A percentile compares a stretch with the other conserved stretches of the same genome.
These are phyloP conservation scores for Filosporella fistucella DNA, from an alignment of 495 filamentous ascomycete species.

Conservation along the genomic window DNA sequence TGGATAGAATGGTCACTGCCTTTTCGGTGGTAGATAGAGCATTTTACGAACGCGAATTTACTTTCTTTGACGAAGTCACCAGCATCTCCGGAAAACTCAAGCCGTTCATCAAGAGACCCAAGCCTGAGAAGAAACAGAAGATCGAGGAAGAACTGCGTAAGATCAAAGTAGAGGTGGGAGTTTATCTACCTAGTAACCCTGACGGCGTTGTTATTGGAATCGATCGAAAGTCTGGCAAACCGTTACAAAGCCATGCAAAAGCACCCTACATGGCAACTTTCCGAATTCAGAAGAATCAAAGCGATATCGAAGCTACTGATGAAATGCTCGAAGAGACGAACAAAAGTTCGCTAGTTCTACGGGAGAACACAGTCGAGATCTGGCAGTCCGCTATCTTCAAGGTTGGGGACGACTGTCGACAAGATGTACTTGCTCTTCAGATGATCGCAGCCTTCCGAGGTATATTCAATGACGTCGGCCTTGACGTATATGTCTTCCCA, in stretches of 20 bases:
- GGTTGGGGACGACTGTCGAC: constrained; percentile 96
- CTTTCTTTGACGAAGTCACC: constrained; percentile 97
- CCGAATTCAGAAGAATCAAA: constrained; percentile 76
- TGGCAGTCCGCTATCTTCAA: constrained; percentile 99
- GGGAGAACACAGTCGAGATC: constrained; percentile 65
- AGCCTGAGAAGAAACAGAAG: constrained; percentile 97
- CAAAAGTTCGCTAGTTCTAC: constrained; percentile 6
- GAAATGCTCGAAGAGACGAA: constrained; percentile 32
- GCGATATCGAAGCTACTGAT: constrained; percentile 39
- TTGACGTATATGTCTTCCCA: constrained; percentile 95
- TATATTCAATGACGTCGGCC: constrained; percentile 88
- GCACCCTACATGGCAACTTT: constrained; percentile 99
- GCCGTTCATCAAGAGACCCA: constrained; percentile 86
- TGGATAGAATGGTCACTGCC: constrained; percentile 72
- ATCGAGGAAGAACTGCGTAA: constrained; percentile 98
- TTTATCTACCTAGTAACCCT: constrained; percentile 95
- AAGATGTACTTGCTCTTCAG: constrained; percentile 93
- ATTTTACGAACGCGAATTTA: constrained; percentile 94
- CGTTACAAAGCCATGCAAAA: constrained; percentile 94
- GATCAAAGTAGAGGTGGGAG: constrained; percentile 93
- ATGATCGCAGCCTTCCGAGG: constrained; percentile 97
- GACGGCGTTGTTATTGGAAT: constrained; percentile 97
- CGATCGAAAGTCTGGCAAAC: constrained; percentile 95
- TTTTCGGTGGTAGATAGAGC: constrained; percentile 72
- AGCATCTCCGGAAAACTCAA: constrained; percentile 91